Percentiles rank a stretch among this genome's conserved stretches.
These are phyloP conservation scores for Bonnemaisonia californica DNA, from an alignment of 31 red algal species.

Conservation along the genomic window DNA sequence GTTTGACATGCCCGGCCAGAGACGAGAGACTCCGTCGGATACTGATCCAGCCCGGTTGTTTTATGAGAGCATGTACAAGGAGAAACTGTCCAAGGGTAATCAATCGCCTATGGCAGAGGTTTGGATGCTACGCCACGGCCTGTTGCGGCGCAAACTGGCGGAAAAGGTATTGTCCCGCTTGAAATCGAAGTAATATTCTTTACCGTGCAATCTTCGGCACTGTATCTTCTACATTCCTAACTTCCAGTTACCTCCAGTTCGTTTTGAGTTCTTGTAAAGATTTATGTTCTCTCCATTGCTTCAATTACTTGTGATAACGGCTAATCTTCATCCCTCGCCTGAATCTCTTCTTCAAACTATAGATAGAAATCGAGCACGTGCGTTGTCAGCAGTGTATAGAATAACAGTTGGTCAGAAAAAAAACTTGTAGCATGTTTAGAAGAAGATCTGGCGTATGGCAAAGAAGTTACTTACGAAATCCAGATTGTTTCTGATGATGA, in stretches of 20 bases:
- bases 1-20: slow-evolving; percentile 80
- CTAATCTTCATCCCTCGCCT: too few relatives aligned
- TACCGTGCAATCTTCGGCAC: background rate
- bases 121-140: slow-evolving; percentile 79
- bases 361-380: background rate
- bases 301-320: too few relatives aligned
- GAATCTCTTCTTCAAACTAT: slow-evolving; percentile 20
- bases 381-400: too few relatives aligned
- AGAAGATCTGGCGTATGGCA: too few relatives aligned
- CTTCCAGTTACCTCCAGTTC: background rate
- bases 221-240: background rate
- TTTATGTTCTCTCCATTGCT: too few relatives aligned
- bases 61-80: slow-evolving; percentile 89
- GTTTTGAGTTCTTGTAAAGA: background rate
- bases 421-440: too few relatives aligned
- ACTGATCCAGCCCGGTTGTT: slow-evolving; percentile 83
- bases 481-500: slow-evolving; percentile 35
- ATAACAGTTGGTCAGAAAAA: too few relatives aligned
- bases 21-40: slow-evolving; percentile 64
- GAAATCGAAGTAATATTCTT: background rate
- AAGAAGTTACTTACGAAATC: slow-evolving; percentile 55
- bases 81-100: slow-evolving; percentile 54
- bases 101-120: slow-evolving; percentile 57
- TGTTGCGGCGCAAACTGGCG: slow-evolving; percentile 56
- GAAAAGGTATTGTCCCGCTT: slow-evolving; percentile 13